Conservation (phyloP, 768 basidiomycete genomes). For the Boletus sp. region DNA sequence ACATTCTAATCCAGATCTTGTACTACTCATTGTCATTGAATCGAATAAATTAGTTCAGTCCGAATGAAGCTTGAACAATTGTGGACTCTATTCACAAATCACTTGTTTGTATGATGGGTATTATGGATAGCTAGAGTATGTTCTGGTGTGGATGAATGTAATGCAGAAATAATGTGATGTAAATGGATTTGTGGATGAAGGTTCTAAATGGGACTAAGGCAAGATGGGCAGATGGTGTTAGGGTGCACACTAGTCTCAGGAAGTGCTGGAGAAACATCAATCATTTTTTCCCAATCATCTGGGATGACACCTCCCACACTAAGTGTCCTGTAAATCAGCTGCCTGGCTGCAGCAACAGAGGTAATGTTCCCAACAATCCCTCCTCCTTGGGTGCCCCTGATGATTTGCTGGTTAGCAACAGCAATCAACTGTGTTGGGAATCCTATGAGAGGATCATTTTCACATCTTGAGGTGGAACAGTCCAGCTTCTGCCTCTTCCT, state of each 20-base stretch:
- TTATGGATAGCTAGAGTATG: neutral
- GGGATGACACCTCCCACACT: conserved; percentile 27
- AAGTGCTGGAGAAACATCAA: conserved; percentile 25
- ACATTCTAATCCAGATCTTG: conserved; percentile 12
- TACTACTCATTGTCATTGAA: neutral
- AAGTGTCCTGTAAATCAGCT: conserved; percentile 44
- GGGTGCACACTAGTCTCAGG: conserved; percentile 23
- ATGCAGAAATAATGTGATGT: neutral
- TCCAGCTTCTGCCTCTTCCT: conserved; percentile 17
- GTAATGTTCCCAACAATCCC: conserved; percentile 53
- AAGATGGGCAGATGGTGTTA: conserved; percentile 42
- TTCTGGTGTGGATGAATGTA: neutral
- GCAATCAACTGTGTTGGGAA: conserved; percentile 41
- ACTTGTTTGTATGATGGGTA: neutral
- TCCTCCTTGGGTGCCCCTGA: conserved; percentile 42
- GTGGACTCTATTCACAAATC: neutral
- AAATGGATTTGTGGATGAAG: neutral
- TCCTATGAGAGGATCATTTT: conserved; percentile 1
- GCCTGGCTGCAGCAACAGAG: conserved; percentile 46
- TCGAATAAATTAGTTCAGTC: neutral
- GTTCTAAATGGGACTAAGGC: conserved; percentile 42
- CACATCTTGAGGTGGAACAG: neutral
- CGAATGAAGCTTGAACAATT: neutral
- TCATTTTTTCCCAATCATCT: conserved; percentile 41
- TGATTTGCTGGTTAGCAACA: conserved; percentile 52